These are phyloP conservation scores for Sicyos baderoa DNA, from an alignment of 306 rosid species.

Conservation along the genomic window DNA sequence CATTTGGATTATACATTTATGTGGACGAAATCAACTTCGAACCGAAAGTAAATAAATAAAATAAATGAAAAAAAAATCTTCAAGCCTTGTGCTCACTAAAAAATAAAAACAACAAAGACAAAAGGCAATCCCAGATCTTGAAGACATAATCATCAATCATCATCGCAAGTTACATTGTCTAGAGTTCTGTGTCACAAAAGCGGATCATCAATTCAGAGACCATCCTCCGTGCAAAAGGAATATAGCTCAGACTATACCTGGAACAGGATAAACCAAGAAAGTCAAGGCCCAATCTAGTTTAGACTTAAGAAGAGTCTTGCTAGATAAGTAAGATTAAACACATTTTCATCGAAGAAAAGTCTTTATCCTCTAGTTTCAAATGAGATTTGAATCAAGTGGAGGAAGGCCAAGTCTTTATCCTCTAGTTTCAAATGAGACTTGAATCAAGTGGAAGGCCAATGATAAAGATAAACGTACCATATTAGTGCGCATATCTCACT, in stretches of 20 bases:
- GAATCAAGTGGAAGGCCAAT: conserved; percentile 9
- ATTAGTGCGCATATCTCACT: conserved; percentile 75
- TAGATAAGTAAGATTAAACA: neutral
- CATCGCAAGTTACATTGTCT: conserved; percentile 19
- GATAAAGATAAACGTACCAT: conserved; percentile 48
- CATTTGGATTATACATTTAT: conserved; percentile 1
- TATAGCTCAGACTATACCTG: conserved; percentile 96
- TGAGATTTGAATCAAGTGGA: conserved; percentile 15
- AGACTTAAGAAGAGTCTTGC: neutral
- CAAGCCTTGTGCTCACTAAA: conserved; percentile 11
- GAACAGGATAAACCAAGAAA: conserved; percentile 21
- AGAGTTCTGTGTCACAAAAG: conserved; percentile 74
- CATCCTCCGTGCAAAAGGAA: conserved; percentile 95
- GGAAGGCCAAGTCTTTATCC: conserved; percentile 14
- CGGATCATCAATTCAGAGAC: conserved; percentile 81
- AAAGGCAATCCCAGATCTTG: conserved; percentile 18
- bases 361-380: conserved; percentile 17
- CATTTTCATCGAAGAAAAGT: neutral
- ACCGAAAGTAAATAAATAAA: neutral
- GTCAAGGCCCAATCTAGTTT: neutral
- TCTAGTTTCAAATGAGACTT: conserved; percentile 13
- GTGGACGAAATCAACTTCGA: neutral
- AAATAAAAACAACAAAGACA: conserved; percentile 4
- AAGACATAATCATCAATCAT: conserved; percentile 17
- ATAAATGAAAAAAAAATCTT: conserved; percentile 5